phyloP scores from a whole-genome alignment of 2,329 filamentous ascomycete species.

The Mycosphaerella arachidis region DNA sequence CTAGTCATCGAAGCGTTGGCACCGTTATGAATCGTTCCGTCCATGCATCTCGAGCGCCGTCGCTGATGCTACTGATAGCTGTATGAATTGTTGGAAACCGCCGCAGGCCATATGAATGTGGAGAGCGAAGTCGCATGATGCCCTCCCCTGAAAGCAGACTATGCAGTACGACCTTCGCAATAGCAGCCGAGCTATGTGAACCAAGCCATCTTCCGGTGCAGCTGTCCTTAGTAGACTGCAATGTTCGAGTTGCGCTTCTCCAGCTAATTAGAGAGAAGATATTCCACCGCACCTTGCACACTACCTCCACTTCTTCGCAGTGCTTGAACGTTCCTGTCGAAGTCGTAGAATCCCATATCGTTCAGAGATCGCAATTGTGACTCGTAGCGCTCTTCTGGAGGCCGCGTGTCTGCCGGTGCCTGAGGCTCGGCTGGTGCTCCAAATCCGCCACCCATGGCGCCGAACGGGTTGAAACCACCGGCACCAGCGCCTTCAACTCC shows the following conservation, averaged over 20 bases:
- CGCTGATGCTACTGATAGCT: slow-evolving; percentile 19
- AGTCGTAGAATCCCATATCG: slow-evolving; percentile 98
- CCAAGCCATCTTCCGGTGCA: background rate
- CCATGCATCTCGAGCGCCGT: slow-evolving; percentile 10
- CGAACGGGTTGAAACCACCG: slow-evolving; percentile 44
- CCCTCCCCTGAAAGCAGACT: too few species aligned
- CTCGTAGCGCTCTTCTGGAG: slow-evolving; percentile 89
- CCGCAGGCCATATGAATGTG: background rate
- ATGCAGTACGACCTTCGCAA: background rate
- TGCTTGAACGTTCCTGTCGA: slow-evolving; percentile 86
- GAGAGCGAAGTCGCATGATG: too few species aligned
- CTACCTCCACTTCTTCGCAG: slow-evolving; percentile 84
- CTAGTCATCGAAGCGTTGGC: slow-evolving; percentile 5
- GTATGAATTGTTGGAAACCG: slow-evolving; percentile 5
- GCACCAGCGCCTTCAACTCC: slow-evolving; percentile 28
- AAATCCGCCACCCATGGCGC: slow-evolving; percentile 30
- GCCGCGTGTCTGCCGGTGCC: slow-evolving; percentile 71
- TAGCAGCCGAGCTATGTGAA: background rate
- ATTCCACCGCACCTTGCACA: slow-evolving; percentile 85
- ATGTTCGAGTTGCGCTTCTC: background rate
- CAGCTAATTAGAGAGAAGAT: slow-evolving; percentile 45
- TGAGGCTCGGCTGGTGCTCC: slow-evolving; percentile 37
- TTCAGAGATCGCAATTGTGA: slow-evolving; percentile 89
- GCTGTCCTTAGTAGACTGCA: background rate
- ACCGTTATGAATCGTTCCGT: slow-evolving; percentile 5